Evolutionary conservation across 2,329 filamentous ascomycete species (phyloP), one percentile per base, ranked within the genome.

Genomic region (Arthroderma sp.): DNA sequence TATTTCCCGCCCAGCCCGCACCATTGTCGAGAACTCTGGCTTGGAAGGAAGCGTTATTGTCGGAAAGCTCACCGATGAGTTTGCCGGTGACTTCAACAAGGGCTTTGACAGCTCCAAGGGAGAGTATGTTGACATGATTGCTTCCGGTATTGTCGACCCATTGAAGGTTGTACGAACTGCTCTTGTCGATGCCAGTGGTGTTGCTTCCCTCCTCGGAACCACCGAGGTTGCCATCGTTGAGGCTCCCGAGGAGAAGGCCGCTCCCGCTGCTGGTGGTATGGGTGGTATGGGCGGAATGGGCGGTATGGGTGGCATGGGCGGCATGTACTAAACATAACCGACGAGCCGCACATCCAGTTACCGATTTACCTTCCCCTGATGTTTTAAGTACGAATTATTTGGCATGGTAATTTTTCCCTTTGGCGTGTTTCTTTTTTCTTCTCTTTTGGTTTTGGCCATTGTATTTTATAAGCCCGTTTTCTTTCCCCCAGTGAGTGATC

Each of bases 141-240:
- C 77, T 51, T 79, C 86, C 55, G 91, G 91, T 83, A 98, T 98
- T 67, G 83, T 98, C 49, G 91, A 98, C 66, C 91, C 91, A 53
- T 84, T 98, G 77, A 98, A 98, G 84, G 91, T 98, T 57, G 91
- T 98, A 62, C 87, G 91, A 60, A 98, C 91, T 52, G 89, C 86
- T 61, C 81, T 98, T 48, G 78, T 88, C 60, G 91, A 98, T 59
- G 91, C 91, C 57, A 89, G 83, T 61, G 91, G 91, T 70, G 91
- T 98, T 58, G 91, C 91, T 44, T 96, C 89, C 44, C 80, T 98
- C 49, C 83, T 98, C 50, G 91, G 91, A 63, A 98, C 91, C 53
- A 98, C 91, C 49, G 91, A 98, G 73, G 91, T 96, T 47, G 88
- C 91, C 54, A 94, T 98, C 52, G 88, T 95, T 42, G 91, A 98